Evolutionary conservation across 305 asterid genomes (phyloP).

Genomic region (Nicotiana rustica): DNA sequence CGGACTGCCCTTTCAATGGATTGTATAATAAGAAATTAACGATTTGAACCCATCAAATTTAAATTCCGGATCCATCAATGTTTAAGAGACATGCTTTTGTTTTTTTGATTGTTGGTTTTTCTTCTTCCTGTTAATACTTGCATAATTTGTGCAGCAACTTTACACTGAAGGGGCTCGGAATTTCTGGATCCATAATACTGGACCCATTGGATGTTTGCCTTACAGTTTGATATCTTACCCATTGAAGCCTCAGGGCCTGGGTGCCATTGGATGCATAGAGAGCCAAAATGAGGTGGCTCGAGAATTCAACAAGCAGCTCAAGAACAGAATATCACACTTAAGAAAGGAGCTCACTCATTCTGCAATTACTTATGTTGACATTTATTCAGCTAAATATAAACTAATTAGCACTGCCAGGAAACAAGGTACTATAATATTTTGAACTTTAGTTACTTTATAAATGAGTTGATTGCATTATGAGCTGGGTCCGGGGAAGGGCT

Average conservation of each 20-base stretch:
- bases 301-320: constrained; percentile 46
- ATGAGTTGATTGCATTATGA: background rate
- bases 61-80: too few relatives aligned
- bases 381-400: constrained; percentile 43
- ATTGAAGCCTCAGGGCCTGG: constrained; percentile 37
- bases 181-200: constrained; percentile 52
- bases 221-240: constrained; percentile 18
- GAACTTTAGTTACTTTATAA: background rate
- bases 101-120: background rate
- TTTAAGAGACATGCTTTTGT: background rate
- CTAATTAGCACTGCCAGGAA: constrained; percentile 37
- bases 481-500: too few relatives aligned
- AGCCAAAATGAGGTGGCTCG: constrained; percentile 44
- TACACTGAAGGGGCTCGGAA: constrained; percentile 44
- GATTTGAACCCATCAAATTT: too few relatives aligned
- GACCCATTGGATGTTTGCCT: constrained; percentile 51
- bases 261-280: constrained; percentile 40
- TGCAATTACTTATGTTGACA: constrained; percentile 42
- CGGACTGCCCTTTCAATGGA: too few relatives aligned
- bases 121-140: background rate
- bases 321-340: constrained; percentile 34
- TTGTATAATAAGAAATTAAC: too few relatives aligned
- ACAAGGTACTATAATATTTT: constrained; percentile 31
- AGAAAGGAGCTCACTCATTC: constrained; percentile 34
- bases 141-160: constrained; percentile 37